Evolutionary conservation across 2,329 filamentous ascomycete genomes (phyloP).

Genomic region (Leptographium procerum): DNA sequence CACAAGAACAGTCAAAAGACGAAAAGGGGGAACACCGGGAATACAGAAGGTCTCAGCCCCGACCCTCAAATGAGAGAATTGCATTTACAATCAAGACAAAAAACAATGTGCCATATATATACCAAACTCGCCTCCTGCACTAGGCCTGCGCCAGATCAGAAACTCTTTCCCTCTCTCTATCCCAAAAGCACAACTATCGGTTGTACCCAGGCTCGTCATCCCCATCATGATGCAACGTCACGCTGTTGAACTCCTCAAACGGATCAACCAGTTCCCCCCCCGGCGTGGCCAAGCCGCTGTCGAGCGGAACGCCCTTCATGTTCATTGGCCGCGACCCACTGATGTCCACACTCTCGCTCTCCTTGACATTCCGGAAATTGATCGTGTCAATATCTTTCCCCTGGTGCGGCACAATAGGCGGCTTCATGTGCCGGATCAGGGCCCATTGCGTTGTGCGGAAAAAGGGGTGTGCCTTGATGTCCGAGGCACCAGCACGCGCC

Average conservation of each 20-base stretch:
- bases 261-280: conserved; percentile 71
- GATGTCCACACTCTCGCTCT: conserved; percentile 89
- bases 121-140: neutral
- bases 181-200: conserved; percentile 6
- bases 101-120: neutral
- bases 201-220: conserved; percentile 47
- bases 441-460: conserved; percentile 96
- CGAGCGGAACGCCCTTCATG: conserved; percentile 70
- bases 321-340: conserved; percentile 43
- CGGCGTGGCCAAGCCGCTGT: conserved; percentile 76
- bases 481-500: conserved; percentile 86
- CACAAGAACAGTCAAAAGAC: neutral
- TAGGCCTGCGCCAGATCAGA: neutral
- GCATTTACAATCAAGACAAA: neutral
- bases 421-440: conserved; percentile 92
- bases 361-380: conserved; percentile 97
- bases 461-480: conserved; percentile 93
- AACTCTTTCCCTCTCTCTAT: neutral
- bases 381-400: conserved; percentile 85
- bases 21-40: neutral
- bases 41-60: neutral
- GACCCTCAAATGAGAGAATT: neutral
- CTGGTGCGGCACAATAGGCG: conserved; percentile 87
- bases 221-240: conserved; percentile 92
- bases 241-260: conserved; percentile 97